Evolutionary conservation across 345 rosid genomes (phyloP).

Genomic region (Erodium maritimum): DNA sequence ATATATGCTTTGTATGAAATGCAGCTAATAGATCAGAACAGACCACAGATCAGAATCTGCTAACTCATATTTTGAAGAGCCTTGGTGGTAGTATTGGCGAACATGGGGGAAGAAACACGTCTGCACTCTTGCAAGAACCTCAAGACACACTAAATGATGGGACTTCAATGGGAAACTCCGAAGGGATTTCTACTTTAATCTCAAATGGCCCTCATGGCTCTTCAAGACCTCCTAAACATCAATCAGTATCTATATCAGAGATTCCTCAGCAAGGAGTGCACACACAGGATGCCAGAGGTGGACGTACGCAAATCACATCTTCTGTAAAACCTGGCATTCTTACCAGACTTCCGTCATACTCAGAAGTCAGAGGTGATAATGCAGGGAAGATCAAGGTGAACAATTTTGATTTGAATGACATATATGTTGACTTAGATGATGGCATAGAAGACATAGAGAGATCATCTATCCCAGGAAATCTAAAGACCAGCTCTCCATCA

Average conservation of each 20-base stretch:
- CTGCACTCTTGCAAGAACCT: slow-evolving; percentile 58
- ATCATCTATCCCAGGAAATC: slow-evolving; percentile 50
- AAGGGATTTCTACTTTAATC: slow-evolving; percentile 31
- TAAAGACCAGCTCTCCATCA: slow-evolving; percentile 56
- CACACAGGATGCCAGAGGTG: slow-evolving; percentile 19
- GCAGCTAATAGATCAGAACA: slow-evolving; percentile 71
- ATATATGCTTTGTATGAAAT: slow-evolving; percentile 10
- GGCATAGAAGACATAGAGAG: slow-evolving; percentile 68
- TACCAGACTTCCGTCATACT: slow-evolving; percentile 4
- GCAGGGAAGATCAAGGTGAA: slow-evolving; percentile 47
- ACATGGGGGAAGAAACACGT: slow-evolving; percentile 43
- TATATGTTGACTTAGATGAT: slow-evolving; percentile 72
- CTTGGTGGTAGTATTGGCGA: slow-evolving; percentile 49
- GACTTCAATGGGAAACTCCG: slow-evolving; percentile 32
- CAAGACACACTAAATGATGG: slow-evolving; percentile 37
- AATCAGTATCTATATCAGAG: slow-evolving; percentile 23
- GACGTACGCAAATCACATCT: slow-evolving; percentile 10
- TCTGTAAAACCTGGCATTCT: slow-evolving; percentile 6
- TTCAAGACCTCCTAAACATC: slow-evolving; percentile 31
- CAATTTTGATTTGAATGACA: slow-evolving; percentile 88
- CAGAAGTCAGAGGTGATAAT: slow-evolving; percentile 31
- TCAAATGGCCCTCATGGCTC: slow-evolving; percentile 37
- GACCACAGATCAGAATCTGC: slow-evolving; percentile 59
- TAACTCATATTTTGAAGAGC: slow-evolving; percentile 74
- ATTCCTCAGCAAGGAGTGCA: slow-evolving; percentile 30